Percentiles rank a stretch among this genome's conserved stretches.
These are phyloP conservation scores for Cajanus cajan DNA, from an alignment of 306 rosid genomes.

Conservation along the genomic window DNA sequence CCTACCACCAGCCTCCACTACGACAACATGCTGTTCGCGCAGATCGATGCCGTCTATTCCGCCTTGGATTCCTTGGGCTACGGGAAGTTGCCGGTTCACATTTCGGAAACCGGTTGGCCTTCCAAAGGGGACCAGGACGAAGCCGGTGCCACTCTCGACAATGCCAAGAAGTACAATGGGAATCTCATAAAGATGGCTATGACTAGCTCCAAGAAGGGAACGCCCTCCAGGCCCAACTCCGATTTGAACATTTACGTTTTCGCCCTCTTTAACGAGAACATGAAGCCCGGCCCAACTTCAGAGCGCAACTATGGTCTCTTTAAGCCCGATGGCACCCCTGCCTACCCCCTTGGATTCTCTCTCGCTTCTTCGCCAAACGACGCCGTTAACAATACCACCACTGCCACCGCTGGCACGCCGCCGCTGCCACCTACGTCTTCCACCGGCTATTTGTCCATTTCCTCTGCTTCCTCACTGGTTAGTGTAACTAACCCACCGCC, in stretches of 20 bases:
- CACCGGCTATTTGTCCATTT: slow-evolving; percentile 77
- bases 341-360: slow-evolving; percentile 57
- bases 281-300: slow-evolving; percentile 95
- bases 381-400: slow-evolving; percentile 2
- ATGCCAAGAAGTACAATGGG: slow-evolving; percentile 89
- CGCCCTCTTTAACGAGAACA: slow-evolving; percentile 88
- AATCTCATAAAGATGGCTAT: slow-evolving; percentile 59
- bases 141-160: slow-evolving; percentile 73
- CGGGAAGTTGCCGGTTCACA: slow-evolving; percentile 73
- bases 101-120: slow-evolving; percentile 99
- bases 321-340: slow-evolving; percentile 82
- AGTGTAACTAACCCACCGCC: slow-evolving; percentile 6
- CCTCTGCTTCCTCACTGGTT: slow-evolving; percentile 63
- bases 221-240: slow-evolving; percentile 69
- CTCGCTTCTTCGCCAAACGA: slow-evolving; percentile 18
- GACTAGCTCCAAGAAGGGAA: slow-evolving; percentile 55
- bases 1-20: slow-evolving; percentile 68
- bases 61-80: slow-evolving; percentile 60
- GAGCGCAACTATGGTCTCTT: slow-evolving; percentile 91
- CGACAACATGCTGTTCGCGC: slow-evolving; percentile 92
- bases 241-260: slow-evolving; percentile 89
- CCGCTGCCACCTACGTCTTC: slow-evolving; percentile 49
- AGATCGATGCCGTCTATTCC: slow-evolving; percentile 87
- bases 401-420: not conserved
- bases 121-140: slow-evolving; percentile 90